Conservation (phyloP, 2,329 filamentous ascomycete species). For the Raffaelea deltoideospora region DNA sequence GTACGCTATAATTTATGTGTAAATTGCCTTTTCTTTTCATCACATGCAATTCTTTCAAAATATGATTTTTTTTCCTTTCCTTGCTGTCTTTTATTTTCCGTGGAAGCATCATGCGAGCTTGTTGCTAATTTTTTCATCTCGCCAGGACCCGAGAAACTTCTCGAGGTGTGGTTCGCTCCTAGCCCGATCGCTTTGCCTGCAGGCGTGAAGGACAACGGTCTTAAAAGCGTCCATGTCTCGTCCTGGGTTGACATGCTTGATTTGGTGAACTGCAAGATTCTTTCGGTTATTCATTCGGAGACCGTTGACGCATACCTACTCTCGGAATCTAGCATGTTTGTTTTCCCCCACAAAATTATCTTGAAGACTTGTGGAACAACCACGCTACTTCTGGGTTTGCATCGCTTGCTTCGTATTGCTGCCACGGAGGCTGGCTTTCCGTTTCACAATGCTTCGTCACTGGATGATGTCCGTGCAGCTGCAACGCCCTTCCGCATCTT, state of each 20-base stretch:
- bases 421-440: conserved; percentile 80
- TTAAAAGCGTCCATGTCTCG: conserved; percentile 74
- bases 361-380: conserved; percentile 98
- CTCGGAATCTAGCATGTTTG: conserved; percentile 99
- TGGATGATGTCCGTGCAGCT: conserved; percentile 54
- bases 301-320: conserved; percentile 92
- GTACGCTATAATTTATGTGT: conserved; percentile 5
- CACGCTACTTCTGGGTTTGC: conserved; percentile 76
- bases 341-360: conserved; percentile 98
- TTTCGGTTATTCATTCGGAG: conserved; percentile 86
- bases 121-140: neutral
- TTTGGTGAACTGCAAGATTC: conserved; percentile 94
- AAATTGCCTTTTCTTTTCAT: conserved; percentile 3
- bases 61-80: conserved; percentile 3
- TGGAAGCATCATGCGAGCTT: neutral
- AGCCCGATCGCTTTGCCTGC: conserved; percentile 58
- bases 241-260: conserved; percentile 96
- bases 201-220: conserved; percentile 54
- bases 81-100: neutral
- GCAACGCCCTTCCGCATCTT: conserved; percentile 92
- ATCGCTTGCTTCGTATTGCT: conserved; percentile 84
- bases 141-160: conserved; percentile 79
- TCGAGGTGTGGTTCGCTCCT: conserved; percentile 95
- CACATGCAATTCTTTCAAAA: too few species aligned
- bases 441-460: conserved; percentile 52